Conservation (phyloP, 768 basidiomycete genomes). For the Collybia nuda region DNA sequence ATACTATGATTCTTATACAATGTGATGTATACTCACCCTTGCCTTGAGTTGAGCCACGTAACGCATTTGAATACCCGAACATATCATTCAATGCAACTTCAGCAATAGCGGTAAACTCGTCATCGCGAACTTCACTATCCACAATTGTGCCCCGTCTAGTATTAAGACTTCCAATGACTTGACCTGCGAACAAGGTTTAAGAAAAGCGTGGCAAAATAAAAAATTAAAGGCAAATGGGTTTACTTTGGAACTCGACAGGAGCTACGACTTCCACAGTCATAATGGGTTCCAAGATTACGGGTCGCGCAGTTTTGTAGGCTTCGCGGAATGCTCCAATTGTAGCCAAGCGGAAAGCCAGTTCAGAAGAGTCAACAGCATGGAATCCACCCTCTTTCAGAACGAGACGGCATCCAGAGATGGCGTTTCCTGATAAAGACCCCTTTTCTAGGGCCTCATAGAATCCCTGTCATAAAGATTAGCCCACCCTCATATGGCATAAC, state of each 20-base stretch:
- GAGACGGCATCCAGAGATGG: conserved; percentile 81
- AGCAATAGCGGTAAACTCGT: conserved; percentile 89
- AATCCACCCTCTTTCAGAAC: conserved; percentile 89
- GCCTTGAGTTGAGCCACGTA: conserved; percentile 94
- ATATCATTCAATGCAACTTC: conserved; percentile 97
- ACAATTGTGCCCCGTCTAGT: conserved; percentile 90
- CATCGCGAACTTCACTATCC: conserved; percentile 95
- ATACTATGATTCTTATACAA: not conserved
- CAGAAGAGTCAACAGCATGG: conserved; percentile 95
- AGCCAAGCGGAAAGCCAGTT: conserved; percentile 90
- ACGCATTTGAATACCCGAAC: conserved; percentile 95
- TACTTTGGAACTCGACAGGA: conserved; percentile 93
- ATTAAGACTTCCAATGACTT: conserved; percentile 93
- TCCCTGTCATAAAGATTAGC: conserved; percentile 49
- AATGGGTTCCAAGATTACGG: conserved; percentile 93
- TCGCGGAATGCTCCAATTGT: conserved; percentile 93
- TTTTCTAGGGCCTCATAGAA: conserved; percentile 95
- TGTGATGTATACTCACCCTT: conserved; percentile 53
- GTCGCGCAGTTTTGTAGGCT: conserved; percentile 71
- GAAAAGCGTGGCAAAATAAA: conserved; percentile 2
- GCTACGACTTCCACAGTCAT: conserved; percentile 99
- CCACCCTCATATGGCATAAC: not conserved
- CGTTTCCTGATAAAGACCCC: conserved; percentile 85
- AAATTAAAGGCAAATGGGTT: conserved; percentile 16
- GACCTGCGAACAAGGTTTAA: conserved; percentile 38